Evolutionary conservation across 352 stramenopile species (phyloP).

Genomic region (Phytophthora palmivora): DNA sequence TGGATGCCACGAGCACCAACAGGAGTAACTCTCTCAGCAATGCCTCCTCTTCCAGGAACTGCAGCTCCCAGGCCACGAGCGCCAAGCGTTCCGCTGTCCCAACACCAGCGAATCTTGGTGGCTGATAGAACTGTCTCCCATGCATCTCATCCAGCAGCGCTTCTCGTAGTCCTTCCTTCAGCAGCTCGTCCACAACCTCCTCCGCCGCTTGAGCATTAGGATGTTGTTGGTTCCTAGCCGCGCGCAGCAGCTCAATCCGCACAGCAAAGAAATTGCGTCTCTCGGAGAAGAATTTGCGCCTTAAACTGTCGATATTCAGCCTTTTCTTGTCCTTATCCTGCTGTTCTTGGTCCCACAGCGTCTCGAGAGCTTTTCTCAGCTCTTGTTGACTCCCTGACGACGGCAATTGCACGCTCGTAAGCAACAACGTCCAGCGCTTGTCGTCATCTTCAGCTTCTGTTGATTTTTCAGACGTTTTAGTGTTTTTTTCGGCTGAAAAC

Average conservation of each 20-base stretch:
- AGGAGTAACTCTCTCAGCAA: slow-evolving; percentile 67
- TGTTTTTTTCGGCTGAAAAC: slow-evolving; percentile 11
- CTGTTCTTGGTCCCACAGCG: slow-evolving; percentile 15
- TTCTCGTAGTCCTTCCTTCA: slow-evolving; percentile 64
- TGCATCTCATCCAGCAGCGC: slow-evolving; percentile 65
- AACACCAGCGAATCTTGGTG: slow-evolving; percentile 48
- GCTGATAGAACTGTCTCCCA: slow-evolving; percentile 43
- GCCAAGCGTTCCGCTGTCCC: slow-evolving; percentile 35
- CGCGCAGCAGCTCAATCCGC: slow-evolving; percentile 62
- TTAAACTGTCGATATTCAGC: slow-evolving; percentile 34
- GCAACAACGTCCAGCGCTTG: slow-evolving; percentile 39
- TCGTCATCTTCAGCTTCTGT: slow-evolving; percentile 9
- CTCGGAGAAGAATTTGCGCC: slow-evolving; percentile 44
- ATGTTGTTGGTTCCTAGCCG: slow-evolving; percentile 44
- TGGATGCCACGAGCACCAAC: slow-evolving; percentile 50
- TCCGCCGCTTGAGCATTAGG: slow-evolving; percentile 39
- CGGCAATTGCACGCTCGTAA: slow-evolving; percentile 43
- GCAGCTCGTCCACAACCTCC: slow-evolving; percentile 53
- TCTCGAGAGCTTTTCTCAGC: slow-evolving; percentile 40
- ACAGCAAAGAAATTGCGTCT: slow-evolving; percentile 60
- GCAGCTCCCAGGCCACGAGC: slow-evolving; percentile 57
- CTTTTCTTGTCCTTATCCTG: slow-evolving; percentile 24
- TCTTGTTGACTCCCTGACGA: slow-evolving; percentile 26
- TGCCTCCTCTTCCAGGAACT: slow-evolving; percentile 66
- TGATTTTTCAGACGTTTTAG: neutral